Conservation (phyloP, 1,139 yeast genomes). For the Geotrichum phurueaensis region DNA sequence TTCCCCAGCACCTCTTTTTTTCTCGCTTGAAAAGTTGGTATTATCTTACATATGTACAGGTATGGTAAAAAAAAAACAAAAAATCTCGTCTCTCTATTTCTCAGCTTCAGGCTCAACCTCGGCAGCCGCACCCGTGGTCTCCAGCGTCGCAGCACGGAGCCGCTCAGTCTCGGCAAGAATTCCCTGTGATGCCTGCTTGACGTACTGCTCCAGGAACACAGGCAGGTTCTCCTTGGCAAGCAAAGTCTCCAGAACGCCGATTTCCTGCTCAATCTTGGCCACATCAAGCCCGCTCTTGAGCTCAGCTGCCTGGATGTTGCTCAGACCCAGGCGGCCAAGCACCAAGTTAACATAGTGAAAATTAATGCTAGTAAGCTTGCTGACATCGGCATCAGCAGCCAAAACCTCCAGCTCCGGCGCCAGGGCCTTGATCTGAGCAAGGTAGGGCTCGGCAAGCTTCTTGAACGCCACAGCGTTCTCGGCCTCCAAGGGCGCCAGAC, state of each 20-base stretch:
- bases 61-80: neutral
- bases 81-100: neutral
- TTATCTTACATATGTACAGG: constrained; percentile 4
- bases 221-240: constrained; percentile 3
- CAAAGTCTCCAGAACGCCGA: constrained; percentile 3
- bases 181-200: constrained; percentile 16
- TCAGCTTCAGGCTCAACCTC: constrained; percentile 2
- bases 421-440: neutral
- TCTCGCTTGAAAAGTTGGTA: neutral
- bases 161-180: constrained; percentile 12
- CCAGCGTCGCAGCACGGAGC: neutral
- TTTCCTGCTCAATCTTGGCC: constrained; percentile 7
- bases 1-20: neutral
- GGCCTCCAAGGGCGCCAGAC: constrained; percentile 12
- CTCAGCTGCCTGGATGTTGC: constrained; percentile 3
- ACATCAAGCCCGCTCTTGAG: constrained; percentile 7
- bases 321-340: constrained; percentile 15
- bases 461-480: constrained; percentile 1
- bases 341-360: constrained; percentile 14
- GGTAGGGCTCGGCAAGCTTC: constrained; percentile 2
- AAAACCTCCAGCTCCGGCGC: neutral
- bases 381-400: constrained; percentile 3
- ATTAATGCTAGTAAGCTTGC: constrained; percentile 5
- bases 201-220: constrained; percentile 15
- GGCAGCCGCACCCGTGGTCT: neutral